Evolutionary conservation across 2,329 filamentous ascomycete species (phyloP).

Genomic region (Parascedosporium putredinis): DNA sequence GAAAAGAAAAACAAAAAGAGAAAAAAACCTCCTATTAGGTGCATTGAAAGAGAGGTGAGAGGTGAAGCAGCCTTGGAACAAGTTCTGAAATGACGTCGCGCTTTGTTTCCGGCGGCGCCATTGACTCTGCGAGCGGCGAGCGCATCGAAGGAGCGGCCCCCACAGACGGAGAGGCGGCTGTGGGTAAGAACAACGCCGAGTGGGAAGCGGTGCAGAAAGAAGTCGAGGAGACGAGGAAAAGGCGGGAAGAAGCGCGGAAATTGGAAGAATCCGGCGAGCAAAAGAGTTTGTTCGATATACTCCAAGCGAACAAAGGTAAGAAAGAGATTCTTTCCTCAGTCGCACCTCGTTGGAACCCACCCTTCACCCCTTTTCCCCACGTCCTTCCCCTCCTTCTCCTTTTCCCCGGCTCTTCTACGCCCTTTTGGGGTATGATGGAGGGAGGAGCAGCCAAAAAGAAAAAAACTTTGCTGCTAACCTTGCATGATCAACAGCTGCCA

Average conservation of each 20-base stretch:
- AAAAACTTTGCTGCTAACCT: no score
- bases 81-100: conserved; percentile 35
- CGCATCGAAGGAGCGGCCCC: conserved; percentile 14
- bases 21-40: no score
- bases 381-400: conserved; percentile 2
- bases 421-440: no score
- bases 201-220: conserved; percentile 58
- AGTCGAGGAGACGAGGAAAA: conserved; percentile 49
- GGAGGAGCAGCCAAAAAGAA: no score
- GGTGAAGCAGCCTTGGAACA: no score
- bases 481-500: conserved; percentile 44
- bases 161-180: conserved; percentile 15
- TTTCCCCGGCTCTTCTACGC: not conserved
- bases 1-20: not conserved
- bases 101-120: conserved; percentile 46
- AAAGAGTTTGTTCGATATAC: conserved; percentile 59
- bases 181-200: conserved; percentile 26
- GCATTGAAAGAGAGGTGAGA: no score
- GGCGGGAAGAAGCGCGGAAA: conserved; percentile 39
- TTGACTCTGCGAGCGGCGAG: conserved; percentile 25
- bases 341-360: no score
- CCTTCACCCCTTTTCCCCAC: not conserved
- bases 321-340: no score
- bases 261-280: conserved; percentile 33
- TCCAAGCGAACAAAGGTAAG: conserved; percentile 73